These are phyloP conservation scores for Cetraspora pellucida DNA, from an alignment of 192 early-diverging fungal genomes.

Conservation along the genomic window DNA sequence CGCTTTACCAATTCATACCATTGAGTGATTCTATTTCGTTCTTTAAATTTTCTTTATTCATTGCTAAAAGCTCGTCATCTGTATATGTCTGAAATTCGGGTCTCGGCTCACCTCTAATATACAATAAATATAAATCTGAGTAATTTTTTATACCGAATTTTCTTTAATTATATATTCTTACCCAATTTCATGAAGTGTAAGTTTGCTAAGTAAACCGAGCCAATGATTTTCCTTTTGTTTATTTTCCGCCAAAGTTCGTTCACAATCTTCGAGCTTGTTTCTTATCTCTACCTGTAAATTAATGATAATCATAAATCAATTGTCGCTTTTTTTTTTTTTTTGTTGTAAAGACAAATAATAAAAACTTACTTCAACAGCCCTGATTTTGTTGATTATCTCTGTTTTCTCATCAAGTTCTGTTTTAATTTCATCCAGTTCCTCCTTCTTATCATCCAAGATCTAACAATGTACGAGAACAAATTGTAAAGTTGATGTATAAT, in stretches of 20 bases:
- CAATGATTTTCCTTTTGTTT: constrained; percentile 62
- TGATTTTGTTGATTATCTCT: constrained; percentile 65
- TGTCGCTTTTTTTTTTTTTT: neutral
- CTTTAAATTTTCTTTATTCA: constrained; percentile 69
- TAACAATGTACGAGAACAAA: constrained; percentile 30
- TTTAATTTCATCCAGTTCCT: constrained; percentile 67
- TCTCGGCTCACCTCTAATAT: constrained; percentile 42
- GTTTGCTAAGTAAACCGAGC: constrained; percentile 44
- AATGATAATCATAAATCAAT: constrained; percentile 5
- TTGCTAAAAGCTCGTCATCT: constrained; percentile 62
- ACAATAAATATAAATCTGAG: neutral
- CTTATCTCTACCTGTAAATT: constrained; percentile 52
- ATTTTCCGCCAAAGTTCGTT: constrained; percentile 60
- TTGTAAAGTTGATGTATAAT: neutral
- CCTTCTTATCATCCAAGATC: constrained; percentile 69
- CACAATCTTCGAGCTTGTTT: constrained; percentile 67
- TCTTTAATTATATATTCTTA: constrained; percentile 31
- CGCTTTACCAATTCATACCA: neutral
- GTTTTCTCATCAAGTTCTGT: constrained; percentile 67
- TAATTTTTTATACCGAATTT: constrained; percentile 17
- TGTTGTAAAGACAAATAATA: neutral
- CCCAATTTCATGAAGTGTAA: constrained; percentile 60
- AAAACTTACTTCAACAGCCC: constrained; percentile 60
- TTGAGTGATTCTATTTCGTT: constrained; percentile 66
- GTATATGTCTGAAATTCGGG: constrained; percentile 58